These are phyloP conservation scores for Trichothecium roseum DNA, from an alignment of 2,329 filamentous ascomycete genomes.

Conservation along the genomic window DNA sequence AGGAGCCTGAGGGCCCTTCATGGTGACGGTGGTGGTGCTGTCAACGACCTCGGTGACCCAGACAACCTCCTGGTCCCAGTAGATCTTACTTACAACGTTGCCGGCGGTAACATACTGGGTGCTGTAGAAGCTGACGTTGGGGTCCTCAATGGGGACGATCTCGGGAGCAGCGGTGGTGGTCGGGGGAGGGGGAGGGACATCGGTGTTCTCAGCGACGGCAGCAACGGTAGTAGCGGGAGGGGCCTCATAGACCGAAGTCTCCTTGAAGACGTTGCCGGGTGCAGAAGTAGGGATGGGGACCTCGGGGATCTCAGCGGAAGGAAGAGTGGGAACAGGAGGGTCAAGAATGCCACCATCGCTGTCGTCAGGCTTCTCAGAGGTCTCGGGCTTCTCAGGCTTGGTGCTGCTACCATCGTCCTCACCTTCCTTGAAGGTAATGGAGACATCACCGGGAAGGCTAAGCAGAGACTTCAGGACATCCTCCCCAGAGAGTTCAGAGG, in stretches of 20 bases:
- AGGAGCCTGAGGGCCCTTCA: slow-evolving; percentile 14
- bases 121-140: slow-evolving; percentile 28
- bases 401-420: slow-evolving; percentile 6
- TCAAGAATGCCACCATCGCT: too few relatives aligned
- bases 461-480: slow-evolving; percentile 3
- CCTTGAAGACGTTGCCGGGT: slow-evolving; percentile 33
- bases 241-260: slow-evolving; percentile 12
- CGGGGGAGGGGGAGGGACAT: background rate
- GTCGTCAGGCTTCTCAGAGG: slow-evolving; percentile 26
- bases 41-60: slow-evolving; percentile 38
- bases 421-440: slow-evolving; percentile 25
- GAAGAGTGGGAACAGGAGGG: too few relatives aligned
- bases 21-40: slow-evolving; percentile 28
- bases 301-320: slow-evolving; percentile 12
- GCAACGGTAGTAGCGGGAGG: slow-evolving; percentile 7
- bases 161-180: slow-evolving; percentile 11
- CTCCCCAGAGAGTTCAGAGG: slow-evolving; percentile 44
- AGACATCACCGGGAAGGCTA: slow-evolving; percentile 46
- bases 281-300: slow-evolving; percentile 19
- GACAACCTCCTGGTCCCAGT: slow-evolving; percentile 45
- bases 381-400: slow-evolving; percentile 10
- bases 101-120: slow-evolving; percentile 43
- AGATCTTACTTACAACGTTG: slow-evolving; percentile 41
- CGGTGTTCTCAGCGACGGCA: slow-evolving; percentile 4
- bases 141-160: slow-evolving; percentile 17